A percentile compares a stretch with the other conserved stretches of the same genome.
Evolutionary conservation across 306 rosid genomes (phyloP).

Genomic region (Calophaca sinica): DNA sequence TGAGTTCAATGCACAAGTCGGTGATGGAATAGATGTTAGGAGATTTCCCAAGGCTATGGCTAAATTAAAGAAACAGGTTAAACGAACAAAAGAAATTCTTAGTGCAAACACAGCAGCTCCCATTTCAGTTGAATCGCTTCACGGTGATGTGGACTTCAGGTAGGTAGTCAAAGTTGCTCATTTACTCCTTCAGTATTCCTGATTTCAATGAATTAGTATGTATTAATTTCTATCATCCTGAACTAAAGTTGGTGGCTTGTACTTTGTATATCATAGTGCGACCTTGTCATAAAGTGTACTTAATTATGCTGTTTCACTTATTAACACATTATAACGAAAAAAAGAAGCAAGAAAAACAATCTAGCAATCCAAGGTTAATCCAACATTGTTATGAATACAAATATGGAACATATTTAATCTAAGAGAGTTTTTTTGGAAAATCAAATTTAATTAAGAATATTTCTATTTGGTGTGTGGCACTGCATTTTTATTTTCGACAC

Average conservation of each 20-base stretch:
- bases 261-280: neutral
- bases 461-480: slow-evolving; percentile 5
- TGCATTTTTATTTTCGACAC: slow-evolving; percentile 16
- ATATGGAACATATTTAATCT: neutral
- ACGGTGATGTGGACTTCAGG: slow-evolving; percentile 91
- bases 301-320: neutral
- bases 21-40: slow-evolving; percentile 86
- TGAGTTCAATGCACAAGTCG: slow-evolving; percentile 90
- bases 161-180: slow-evolving; percentile 39
- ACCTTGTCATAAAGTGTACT: slow-evolving; percentile 1
- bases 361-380: slow-evolving; percentile 4
- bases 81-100: slow-evolving; percentile 94
- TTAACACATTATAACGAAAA: neutral
- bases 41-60: slow-evolving; percentile 94
- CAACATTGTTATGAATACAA: neutral
- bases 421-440: slow-evolving; percentile 3
- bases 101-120: slow-evolving; percentile 97
- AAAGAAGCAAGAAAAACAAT: neutral
- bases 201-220: slow-evolving; percentile 17
- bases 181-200: slow-evolving; percentile 6
- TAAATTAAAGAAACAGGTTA: slow-evolving; percentile 96
- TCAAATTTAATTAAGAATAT: slow-evolving; percentile 3
- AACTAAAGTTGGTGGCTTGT: slow-evolving; percentile 28
- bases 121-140: slow-evolving; percentile 94
- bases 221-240: slow-evolving; percentile 1